These are phyloP conservation scores for Pezizomycotina sp. DNA, from an alignment of 2,329 filamentous ascomycete genomes.

Conservation along the genomic window DNA sequence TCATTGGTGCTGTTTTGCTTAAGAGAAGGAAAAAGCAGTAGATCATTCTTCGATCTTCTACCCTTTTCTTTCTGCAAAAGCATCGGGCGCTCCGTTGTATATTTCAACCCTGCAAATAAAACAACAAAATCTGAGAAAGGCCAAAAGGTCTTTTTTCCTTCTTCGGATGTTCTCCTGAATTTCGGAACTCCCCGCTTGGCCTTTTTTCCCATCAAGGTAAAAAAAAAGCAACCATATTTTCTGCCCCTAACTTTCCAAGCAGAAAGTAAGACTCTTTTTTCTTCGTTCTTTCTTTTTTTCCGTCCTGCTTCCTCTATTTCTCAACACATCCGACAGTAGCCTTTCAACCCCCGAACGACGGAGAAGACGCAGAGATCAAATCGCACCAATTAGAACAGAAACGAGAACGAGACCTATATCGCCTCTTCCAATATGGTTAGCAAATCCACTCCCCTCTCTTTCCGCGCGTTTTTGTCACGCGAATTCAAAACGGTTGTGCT, in stretches of 20 bases:
- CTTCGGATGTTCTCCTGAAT: too few relatives aligned
- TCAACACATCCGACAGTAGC: not conserved
- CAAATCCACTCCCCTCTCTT: too few relatives aligned
- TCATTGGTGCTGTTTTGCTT: too few relatives aligned
- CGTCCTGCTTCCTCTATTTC: not conserved
- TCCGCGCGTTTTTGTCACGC: too few relatives aligned
- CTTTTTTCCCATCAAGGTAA: constrained; percentile 6
- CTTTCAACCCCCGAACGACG: constrained; percentile 1
- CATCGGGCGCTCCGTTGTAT: not conserved
- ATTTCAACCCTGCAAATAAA: not conserved
- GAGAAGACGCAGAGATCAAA: too few relatives aligned
- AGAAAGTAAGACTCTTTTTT: constrained; percentile 9
- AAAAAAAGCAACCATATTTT: constrained; percentile 19
- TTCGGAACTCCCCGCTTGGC: too few relatives aligned
- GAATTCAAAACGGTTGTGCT: too few relatives aligned
- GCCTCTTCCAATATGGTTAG: too few relatives aligned
- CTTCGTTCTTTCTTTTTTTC: not conserved
- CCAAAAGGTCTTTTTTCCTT: too few relatives aligned
- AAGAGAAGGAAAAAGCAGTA: not conserved
- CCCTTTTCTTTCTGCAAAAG: not conserved
- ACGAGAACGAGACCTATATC: too few relatives aligned
- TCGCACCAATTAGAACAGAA: too few relatives aligned
- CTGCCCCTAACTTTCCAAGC: constrained; percentile 16
- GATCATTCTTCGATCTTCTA: not conserved
- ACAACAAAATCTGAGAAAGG: not conserved